phyloP scores from a whole-genome alignment of 768 basidiomycete genomes.

The Calocybe indica region DNA sequence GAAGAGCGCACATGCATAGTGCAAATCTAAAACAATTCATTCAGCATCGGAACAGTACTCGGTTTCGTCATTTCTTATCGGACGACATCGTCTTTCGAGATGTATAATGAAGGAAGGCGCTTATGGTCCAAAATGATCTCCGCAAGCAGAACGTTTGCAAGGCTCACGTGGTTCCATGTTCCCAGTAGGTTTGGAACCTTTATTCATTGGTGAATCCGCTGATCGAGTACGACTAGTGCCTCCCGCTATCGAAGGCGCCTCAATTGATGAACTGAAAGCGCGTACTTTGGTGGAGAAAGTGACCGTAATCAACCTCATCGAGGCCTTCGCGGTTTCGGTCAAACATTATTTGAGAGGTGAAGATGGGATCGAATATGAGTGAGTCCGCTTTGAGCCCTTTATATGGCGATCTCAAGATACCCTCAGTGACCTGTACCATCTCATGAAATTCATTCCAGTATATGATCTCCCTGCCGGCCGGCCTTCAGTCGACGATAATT shows the following conservation, averaged over 20 bases:
- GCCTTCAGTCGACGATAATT: constrained; percentile 28
- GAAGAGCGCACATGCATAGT: constrained; percentile 19
- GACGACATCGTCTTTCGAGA: constrained; percentile 67
- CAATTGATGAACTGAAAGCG: constrained; percentile 28
- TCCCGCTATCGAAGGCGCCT: constrained; percentile 12
- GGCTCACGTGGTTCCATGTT: constrained; percentile 66
- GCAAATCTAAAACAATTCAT: constrained; percentile 17
- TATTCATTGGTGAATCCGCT: neutral
- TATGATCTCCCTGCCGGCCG: constrained; percentile 51
- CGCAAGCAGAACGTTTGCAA: constrained; percentile 48
- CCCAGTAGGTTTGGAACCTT: constrained; percentile 15
- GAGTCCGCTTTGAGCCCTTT: constrained; percentile 5
- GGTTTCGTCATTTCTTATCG: constrained; percentile 73
- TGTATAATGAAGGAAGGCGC: constrained; percentile 70
- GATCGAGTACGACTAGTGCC: constrained; percentile 13
- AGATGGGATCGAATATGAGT: constrained; percentile 43
- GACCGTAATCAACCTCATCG: constrained; percentile 59
- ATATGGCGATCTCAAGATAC: too few relatives aligned
- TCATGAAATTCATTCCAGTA: constrained; percentile 67
- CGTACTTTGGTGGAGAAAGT: constrained; percentile 61
- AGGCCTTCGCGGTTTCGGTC: constrained; percentile 58
- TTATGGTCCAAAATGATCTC: constrained; percentile 67
- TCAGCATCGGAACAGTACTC: constrained; percentile 53
- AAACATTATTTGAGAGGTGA: constrained; percentile 70
- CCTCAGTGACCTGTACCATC: constrained; percentile 53